Evolutionary conservation across 805 yeast genomes (phyloP).

Genomic region (Kockiozyma suomiensis): DNA sequence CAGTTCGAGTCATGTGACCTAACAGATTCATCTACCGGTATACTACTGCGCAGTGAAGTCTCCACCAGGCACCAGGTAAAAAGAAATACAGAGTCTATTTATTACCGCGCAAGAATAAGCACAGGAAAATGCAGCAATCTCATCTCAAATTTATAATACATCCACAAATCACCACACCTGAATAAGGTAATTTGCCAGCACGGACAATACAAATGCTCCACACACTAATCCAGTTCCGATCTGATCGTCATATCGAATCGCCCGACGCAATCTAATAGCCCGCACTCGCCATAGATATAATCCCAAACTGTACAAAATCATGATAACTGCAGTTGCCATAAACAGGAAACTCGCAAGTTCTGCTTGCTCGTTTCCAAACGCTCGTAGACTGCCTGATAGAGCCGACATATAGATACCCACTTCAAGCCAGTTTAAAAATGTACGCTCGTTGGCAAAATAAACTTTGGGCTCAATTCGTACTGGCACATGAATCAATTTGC

Average conservation of each 20-base stretch:
- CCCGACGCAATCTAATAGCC: slow-evolving; percentile 78
- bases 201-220: slow-evolving; percentile 67
- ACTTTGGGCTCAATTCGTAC: slow-evolving; percentile 98
- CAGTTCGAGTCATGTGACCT: no score
- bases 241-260: slow-evolving; percentile 82
- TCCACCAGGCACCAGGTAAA: no score
- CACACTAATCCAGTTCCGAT: slow-evolving; percentile 87
- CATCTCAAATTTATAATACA: neutral
- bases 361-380: slow-evolving; percentile 70
- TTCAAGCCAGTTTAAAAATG: slow-evolving; percentile 90
- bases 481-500: slow-evolving; percentile 87
- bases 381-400: slow-evolving; percentile 81
- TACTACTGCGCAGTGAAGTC: no score
- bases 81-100: neutral
- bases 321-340: slow-evolving; percentile 73
- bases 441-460: slow-evolving; percentile 97
- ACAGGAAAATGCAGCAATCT: neutral
- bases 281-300: slow-evolving; percentile 80
- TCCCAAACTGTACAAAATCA: slow-evolving; percentile 70
- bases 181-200: slow-evolving; percentile 46
- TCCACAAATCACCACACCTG: slow-evolving; percentile 10
- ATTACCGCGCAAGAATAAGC: neutral
- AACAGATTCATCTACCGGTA: no score
- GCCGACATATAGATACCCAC: slow-evolving; percentile 86
- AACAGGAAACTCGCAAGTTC: slow-evolving; percentile 85